These are phyloP conservation scores for Clarireedia sp. DNA, from an alignment of 2,329 filamentous ascomycete genomes.

Conservation along the genomic window DNA sequence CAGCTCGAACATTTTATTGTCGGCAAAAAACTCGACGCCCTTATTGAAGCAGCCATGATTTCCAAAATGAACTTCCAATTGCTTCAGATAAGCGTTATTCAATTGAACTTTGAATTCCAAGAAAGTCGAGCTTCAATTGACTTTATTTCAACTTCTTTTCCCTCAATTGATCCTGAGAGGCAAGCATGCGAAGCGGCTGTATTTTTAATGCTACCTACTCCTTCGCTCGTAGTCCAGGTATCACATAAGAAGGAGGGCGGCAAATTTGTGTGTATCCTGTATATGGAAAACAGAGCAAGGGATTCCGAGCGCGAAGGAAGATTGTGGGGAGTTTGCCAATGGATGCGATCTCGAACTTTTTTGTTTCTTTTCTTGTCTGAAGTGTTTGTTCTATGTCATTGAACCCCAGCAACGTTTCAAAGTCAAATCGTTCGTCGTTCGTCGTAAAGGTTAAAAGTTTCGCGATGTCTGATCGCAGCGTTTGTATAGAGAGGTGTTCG, in stretches of 20 bases:
- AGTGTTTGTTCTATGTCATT: not conserved
- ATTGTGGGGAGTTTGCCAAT: not conserved
- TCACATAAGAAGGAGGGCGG: not conserved
- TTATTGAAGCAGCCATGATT: conserved; percentile 27
- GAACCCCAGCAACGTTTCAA: not conserved
- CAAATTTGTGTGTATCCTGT: not conserved
- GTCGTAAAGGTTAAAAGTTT: not conserved
- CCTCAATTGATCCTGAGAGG: not conserved
- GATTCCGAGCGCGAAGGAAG: not conserved
- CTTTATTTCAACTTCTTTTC: not conserved
- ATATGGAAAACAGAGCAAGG: not conserved
- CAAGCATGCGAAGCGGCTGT: conserved; percentile 1
- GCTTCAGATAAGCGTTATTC: not conserved
- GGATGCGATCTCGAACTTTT: not conserved
- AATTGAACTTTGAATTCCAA: not conserved
- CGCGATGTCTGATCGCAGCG: no score
- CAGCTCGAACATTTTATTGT: conserved; percentile 85
- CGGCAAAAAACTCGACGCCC: conserved; percentile 63
- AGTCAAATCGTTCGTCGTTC: not conserved
- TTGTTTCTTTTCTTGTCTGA: no score
- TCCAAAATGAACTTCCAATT: no score
- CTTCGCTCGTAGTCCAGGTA: not conserved
- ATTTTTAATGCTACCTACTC: not conserved
- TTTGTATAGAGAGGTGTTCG: no score
- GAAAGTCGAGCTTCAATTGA: not conserved